Evolutionary conservation across 306 rosid genomes (phyloP).

Genomic region (Lathyrus sativus): DNA sequence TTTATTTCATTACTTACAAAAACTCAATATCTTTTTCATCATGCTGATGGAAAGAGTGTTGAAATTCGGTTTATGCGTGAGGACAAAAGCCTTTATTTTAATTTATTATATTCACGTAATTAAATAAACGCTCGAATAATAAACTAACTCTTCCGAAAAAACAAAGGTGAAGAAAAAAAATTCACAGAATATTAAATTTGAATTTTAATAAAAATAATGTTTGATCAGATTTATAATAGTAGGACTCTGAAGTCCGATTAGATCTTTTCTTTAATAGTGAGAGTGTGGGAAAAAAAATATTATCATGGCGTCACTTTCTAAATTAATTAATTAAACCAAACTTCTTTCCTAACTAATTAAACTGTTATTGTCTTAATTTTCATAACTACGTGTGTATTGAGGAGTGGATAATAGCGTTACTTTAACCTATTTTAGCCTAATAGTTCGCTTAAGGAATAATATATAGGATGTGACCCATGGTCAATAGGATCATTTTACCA

Average conservation of each 20-base stretch:
- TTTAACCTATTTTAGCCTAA: conserved; percentile 31
- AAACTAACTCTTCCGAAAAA: too few species aligned
- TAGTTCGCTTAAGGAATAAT: not conserved
- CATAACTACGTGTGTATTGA: not conserved
- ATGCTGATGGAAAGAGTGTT: conserved; percentile 57
- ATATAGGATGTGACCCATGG: conserved; percentile 37
- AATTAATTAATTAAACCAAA: conserved; percentile 37
- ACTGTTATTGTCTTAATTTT: conserved; percentile 38
- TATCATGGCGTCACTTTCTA: conserved; percentile 49
- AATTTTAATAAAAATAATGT: too few species aligned
- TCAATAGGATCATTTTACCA: conserved; percentile 3
- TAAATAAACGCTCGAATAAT: too few species aligned
- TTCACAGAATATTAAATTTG: too few species aligned
- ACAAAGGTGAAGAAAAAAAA: too few species aligned
- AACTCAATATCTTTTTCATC: conserved; percentile 51
- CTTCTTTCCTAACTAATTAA: conserved; percentile 51
- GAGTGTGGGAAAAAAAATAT: too few species aligned
- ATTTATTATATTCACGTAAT: too few species aligned
- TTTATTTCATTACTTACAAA: conserved; percentile 66
- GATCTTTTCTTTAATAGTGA: too few species aligned
- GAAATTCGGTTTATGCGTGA: conserved; percentile 43
- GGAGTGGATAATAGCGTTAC: conserved; percentile 1
- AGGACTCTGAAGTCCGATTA: too few species aligned
- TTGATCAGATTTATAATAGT: too few species aligned
- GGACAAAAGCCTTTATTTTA: not conserved